Evolutionary conservation across 2,329 filamentous ascomycete genomes (phyloP), one percentile per base, ranked within the genome.

Genomic region (Lachnellula hyalina): DNA sequence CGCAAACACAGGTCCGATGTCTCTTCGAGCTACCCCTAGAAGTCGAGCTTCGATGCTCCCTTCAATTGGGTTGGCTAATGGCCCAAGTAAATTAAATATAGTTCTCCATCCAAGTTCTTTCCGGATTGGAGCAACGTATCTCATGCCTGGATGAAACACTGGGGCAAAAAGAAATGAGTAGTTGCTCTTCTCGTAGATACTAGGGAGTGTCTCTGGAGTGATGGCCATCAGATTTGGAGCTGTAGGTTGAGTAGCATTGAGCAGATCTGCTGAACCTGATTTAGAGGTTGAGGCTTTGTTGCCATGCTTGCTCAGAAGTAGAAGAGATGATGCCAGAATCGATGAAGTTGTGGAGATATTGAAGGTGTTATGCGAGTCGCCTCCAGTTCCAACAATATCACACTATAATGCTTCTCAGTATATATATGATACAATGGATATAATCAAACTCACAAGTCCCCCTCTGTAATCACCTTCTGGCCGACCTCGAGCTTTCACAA

Each of bases 81-180:
- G 94, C 0, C 94, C 94, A 49, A 99, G 81, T 15, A 99, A 83
- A 73, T 99, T 99, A 83, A 99, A 99, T 63, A 99, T 93, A 2
- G 94, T 99, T 65, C 94, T 85, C 80, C 94, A 93, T 55, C 93
- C 93, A 21, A 99, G 82, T 70, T 95, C 88, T 68, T 84, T 89
- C 59, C 94, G 87, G 61, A 96, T 86, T 2, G 87, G 84, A 4
- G 91, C 90, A 40, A 94, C 91, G 71, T 92, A 86, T 70, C 84
- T 86, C 87, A 97, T 96, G 47, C 91, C 93, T 0, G 91, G 90
- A 74, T 99, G 94, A 79, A 96, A 99, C 63, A 94, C 89, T 40
- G 94, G 93, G 0, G 94, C 94, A 69, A 94, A 97, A 32, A 99
- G 81, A 74, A 99, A 99, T 60, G 88, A 88, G 75, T 97, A 99